These are phyloP conservation scores for Pelagomonas calceolata DNA, from an alignment of 108 stramenopile genomes.

Conservation along the genomic window DNA sequence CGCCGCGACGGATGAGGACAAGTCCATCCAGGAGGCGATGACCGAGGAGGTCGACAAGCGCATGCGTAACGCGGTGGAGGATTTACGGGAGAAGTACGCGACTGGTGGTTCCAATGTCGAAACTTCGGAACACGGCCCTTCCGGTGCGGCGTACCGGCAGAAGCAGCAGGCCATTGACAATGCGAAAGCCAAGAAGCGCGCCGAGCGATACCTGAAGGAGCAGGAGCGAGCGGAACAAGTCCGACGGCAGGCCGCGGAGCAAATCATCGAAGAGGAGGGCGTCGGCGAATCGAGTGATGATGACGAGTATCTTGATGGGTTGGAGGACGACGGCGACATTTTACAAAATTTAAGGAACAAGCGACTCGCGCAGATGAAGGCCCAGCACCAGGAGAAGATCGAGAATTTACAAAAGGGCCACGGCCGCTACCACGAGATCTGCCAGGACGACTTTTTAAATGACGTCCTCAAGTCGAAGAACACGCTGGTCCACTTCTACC, in stretches of 20 bases:
- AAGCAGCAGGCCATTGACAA: conserved; percentile 11
- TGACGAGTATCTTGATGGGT: conserved; percentile 30
- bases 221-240: conserved; percentile 29
- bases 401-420: conserved; percentile 81
- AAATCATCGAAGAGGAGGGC: conserved; percentile 10
- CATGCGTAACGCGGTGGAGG: conserved; percentile 46
- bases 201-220: conserved; percentile 30
- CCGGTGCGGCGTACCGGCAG: conserved; percentile 38
- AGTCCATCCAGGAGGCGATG: conserved; percentile 37
- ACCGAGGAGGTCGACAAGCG: conserved; percentile 55
- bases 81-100: conserved; percentile 35
- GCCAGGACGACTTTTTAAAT: conserved; percentile 86
- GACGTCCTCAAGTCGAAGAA: conserved; percentile 63
- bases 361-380: conserved; percentile 66
- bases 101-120: conserved; percentile 24
- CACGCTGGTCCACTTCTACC: conserved; percentile 85
- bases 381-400: conserved; percentile 38
- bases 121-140: conserved; percentile 50
- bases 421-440: conserved; percentile 80
- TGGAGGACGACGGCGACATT: conserved; percentile 47
- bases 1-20: background rate
- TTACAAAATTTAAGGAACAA: conserved; percentile 62
- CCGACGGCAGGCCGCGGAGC: conserved; percentile 31
- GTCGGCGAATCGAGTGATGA: conserved; percentile 9
- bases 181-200: conserved; percentile 12